Base-by-base conservation (phyloP, 2,329 filamentous ascomycete species). In the Fonsecaea multimorphosa region DNA sequence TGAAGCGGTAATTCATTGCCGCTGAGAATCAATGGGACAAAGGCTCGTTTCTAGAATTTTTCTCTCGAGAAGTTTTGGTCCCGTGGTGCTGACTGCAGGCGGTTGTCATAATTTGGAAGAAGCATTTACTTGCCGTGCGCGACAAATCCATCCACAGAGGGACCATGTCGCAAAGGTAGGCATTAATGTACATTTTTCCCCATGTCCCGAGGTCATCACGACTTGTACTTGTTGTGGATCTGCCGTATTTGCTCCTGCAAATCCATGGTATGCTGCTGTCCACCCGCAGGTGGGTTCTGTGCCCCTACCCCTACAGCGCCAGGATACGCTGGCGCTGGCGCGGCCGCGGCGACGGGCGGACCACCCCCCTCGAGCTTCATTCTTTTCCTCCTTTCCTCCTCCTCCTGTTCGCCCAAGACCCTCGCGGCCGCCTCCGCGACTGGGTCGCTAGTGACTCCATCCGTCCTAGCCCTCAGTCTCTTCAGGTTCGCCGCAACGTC, bases 401-500 rank as follows among this genome's bases (percentile, higher is more conserved):
- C 91, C 76, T 96, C 93, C 70, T 88, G 86, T 7, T 92, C 88
- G 3, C 88, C 85, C 36, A 92, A 78, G 0, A 87, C 83, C 70
- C 89, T 84, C 4, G 74, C 68, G 27, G 76, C 75, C 16, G 73
- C 73, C 14, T 72, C 73, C 11, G 73, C 72, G 49, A 77, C 58
- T 12, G 67, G 66, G 60, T 72, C 72, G 24, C 40, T 38, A 8
- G 77, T 74, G 7, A 77, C 80, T 72, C 97, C 93, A 73, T 97
- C 94, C 70, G 86, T 90, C 54, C 94, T 87, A 91, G 71, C 91
- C 93, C 27, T 93, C 58, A 98, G 84, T n/a, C 94, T 89, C 82
- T 98, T 98, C 69, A 98, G 85, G 76, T 98, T 97, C 77, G 92
- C 93, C 58, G 93, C 93, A 53, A 96, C 92, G 72, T 98, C 94